phyloP scores from a whole-genome alignment of 1,139 yeast genomes.

The Suhomyces taliae region DNA sequence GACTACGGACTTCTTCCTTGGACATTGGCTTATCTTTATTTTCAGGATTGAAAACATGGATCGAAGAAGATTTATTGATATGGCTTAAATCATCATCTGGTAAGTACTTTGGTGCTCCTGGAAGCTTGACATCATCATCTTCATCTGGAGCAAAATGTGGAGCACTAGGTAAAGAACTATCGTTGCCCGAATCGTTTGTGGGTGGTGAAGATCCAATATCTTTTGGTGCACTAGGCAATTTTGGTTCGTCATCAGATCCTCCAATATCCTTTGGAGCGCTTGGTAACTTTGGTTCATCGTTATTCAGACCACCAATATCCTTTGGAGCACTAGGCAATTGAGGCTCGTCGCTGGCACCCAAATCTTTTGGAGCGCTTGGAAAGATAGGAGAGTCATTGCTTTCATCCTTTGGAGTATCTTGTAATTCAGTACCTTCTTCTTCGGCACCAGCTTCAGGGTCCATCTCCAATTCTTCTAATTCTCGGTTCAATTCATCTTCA shows the following conservation, averaged over 20 bases:
- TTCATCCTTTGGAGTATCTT: slow-evolving; percentile 4
- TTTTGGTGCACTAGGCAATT: slow-evolving; percentile 3
- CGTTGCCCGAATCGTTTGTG: not conserved
- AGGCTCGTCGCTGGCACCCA: slow-evolving; percentile 10
- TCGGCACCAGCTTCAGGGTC: slow-evolving; percentile 2
- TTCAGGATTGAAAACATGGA: slow-evolving; percentile 37
- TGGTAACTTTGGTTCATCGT: not conserved
- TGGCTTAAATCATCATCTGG: slow-evolving; percentile 42
- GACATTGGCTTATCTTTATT: not conserved
- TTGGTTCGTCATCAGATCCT: not conserved
- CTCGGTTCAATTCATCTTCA: slow-evolving; percentile 28
- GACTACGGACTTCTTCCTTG: not conserved
- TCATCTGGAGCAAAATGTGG: slow-evolving; percentile 8
- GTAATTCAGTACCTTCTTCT: slow-evolving; percentile 3
- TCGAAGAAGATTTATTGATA: slow-evolving; percentile 41
- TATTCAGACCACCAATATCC: not conserved
- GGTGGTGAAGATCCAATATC: not conserved
- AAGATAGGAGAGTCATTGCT: slow-evolving; percentile 3
- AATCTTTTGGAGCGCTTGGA: slow-evolving; percentile 20
- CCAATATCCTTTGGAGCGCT: not conserved
- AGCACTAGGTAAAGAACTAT: slow-evolving; percentile 6
- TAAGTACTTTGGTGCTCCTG: slow-evolving; percentile 45
- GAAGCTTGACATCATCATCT: slow-evolving; percentile 27
- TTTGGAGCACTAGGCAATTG: slow-evolving; percentile 12
- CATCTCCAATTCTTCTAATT: slow-evolving; percentile 20